Base-by-base conservation (phyloP, 805 yeast genomes). In the Schwanniomyces occidentalis region DNA sequence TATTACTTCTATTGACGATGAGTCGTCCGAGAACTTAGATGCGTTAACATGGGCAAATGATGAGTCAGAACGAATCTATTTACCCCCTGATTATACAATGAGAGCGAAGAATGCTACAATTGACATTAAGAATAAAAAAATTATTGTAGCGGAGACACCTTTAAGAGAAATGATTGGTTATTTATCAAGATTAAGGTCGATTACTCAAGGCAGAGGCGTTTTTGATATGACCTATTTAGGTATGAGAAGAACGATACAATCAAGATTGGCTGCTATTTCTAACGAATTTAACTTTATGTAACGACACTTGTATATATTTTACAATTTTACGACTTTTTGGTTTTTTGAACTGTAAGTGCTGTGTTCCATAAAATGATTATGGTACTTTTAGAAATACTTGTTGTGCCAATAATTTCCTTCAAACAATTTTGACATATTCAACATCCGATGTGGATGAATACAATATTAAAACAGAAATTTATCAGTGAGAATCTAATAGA, bases 151-250 rank as follows among this genome's bases (percentile, higher is more conserved):
- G 0, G 76, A 73, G 32, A 90, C 89, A 0, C 97, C 99, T 3
- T 65, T 93, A 52, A 73, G 82, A 41, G 95, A 84, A 41, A 89
- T 93, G 96, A 76, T 89, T 30, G 96, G 97, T 0, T 93, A 93
- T 56, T 70, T 88, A 39, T 78, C 81, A 8, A 77, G 76, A 41
- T 64, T 93, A 29, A 65, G 98, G 48, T 82, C 93, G 23, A 64
- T 89, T 47, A 90, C 97, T 0, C 89, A 88, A 52, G 99, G 99
- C 1, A 71, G 95, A 27, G 95, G 90, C 2, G 75, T 80, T 2
- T 89, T 85, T 57, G 78, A 79, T 40, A 86, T 91, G 95, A 72
- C 76, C 9, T 85, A 82, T 45, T 58, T 69, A 24, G 85, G 88
- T 3, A 88, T 88, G 84, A 78, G 80, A 45, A 64, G 80, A 33